These are phyloP conservation scores for Podila epicladia DNA, from an alignment of 192 early-diverging fungal species.

Conservation along the genomic window DNA sequence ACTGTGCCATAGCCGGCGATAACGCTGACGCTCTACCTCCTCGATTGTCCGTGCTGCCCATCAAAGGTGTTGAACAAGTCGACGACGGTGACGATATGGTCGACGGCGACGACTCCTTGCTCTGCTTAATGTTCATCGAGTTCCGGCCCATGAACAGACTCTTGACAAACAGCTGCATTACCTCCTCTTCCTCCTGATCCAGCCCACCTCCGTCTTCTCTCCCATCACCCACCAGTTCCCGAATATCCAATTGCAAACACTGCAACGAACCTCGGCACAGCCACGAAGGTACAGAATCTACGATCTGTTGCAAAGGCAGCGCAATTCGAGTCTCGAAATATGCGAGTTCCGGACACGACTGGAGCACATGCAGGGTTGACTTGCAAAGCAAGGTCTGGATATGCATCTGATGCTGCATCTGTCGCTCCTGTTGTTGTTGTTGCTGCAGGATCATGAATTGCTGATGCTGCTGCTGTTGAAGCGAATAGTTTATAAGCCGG, in stretches of 20 bases:
- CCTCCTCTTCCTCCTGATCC: constrained; percentile 35
- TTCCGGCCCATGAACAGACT: constrained; percentile 16
- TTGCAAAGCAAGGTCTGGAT: background rate
- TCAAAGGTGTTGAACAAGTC: background rate
- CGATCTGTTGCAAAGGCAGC: constrained; percentile 11
- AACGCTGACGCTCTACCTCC: too few species aligned
- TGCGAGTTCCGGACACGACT: constrained; percentile 11
- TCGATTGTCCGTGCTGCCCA: background rate
- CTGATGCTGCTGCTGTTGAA: constrained; percentile 5
- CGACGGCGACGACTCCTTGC: background rate
- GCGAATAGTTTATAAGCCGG: background rate
- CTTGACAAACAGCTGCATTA: constrained; percentile 42
- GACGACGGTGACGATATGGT: constrained; percentile 2
- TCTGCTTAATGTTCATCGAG: background rate
- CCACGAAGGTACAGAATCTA: constrained; percentile 22
- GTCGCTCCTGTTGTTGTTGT: constrained; percentile 7
- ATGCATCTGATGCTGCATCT: background rate
- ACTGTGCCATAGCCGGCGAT: too few species aligned
- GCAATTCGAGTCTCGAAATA: constrained; percentile 21
- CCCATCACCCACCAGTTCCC: constrained; percentile 14
- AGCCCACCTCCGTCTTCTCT: background rate
- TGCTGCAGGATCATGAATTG: constrained; percentile 8
- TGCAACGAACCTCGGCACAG: constrained; percentile 8
- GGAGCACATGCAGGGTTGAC: constrained; percentile 5
- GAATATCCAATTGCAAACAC: constrained; percentile 16